Evolutionary conservation across 192 early-diverging fungal species (phyloP), one percentile per base, ranked within the genome.

Genomic region (Coemansia sp.): DNA sequence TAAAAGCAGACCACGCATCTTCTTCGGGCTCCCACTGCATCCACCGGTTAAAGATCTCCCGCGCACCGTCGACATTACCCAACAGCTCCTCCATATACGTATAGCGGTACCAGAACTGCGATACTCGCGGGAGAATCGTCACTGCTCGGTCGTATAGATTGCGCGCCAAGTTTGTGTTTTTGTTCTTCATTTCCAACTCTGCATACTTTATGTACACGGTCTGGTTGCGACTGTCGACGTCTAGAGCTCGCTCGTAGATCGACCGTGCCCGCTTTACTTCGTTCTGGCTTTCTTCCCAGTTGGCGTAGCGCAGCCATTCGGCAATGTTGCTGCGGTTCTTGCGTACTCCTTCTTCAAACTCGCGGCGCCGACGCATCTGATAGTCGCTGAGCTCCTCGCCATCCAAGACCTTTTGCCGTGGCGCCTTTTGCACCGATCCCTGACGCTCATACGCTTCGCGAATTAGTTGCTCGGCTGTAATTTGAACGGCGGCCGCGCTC

Each of bases 401-500:
- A 71, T 98, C 96, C 9, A 92, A 84, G 64, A 99, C 95, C 89
- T 84, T 98, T 93, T 78, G 92, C 85, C 10, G 95, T 86, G 59
- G 89, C 80, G 62, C 83, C 76, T 69, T 87, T 81, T 39, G 87
- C 84, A 7, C 85, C 63, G 75, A 93, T 88, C 53, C 88, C 70
- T 65, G 88, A 77, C 92, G 89, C 62, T 95, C 94, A 68, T 93
- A 91, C 13, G 95, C 93, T 75, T 99, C 98, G 40, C 95, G 89
- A 31, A 99, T 88, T 53, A 99, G 93, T 84, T 99, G 98, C 84
- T 99, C 98, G 14, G 98, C 98, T 24, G 96, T 98, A 79, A 99
- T 99, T 79, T 99, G 98, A 17, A 98, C 87, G 7, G 91, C 88
- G n/a, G 95, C 95, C 2, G 98, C 90, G 81, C 92, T 96, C 87